phyloP scores from a whole-genome alignment of 257 asterid genomes.

The Forsythia viridissima region DNA sequence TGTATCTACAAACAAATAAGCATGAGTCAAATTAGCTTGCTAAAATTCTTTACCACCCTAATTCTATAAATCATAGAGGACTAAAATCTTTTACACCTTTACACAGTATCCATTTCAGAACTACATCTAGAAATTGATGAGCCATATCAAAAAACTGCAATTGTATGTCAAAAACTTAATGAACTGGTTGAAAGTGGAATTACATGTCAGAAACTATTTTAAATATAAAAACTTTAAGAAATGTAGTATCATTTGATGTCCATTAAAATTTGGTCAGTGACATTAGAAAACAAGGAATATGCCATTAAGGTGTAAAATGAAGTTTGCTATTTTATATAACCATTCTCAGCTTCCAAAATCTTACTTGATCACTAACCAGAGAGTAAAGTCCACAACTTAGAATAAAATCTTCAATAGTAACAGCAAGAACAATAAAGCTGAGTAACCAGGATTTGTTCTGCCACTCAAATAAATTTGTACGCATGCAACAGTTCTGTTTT shows the following conservation, averaged over 20 bases:
- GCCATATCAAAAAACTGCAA: not conserved
- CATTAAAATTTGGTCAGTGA: not conserved
- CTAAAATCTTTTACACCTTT: not conserved
- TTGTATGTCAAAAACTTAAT: not conserved
- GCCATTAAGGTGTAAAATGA: not conserved
- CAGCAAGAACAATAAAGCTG: not conserved
- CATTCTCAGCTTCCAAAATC: not conserved
- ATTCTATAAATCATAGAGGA: not conserved
- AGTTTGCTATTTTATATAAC: not conserved
- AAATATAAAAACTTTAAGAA: too few species aligned
- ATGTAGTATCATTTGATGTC: not conserved
- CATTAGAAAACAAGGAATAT: not conserved
- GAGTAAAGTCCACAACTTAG: not conserved
- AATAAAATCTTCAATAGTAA: not conserved
- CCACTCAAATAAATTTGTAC: not conserved
- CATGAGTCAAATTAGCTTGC: not conserved
- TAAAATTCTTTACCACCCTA: not conserved
- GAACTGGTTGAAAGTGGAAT: not conserved
- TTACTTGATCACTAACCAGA: not conserved
- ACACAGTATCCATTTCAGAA: not conserved
- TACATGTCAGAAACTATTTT: not conserved
- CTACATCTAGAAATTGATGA: not conserved
- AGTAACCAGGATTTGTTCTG: not conserved
- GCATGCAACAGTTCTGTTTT: not conserved
- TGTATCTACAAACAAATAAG: slow-evolving; percentile 50